Evolutionary conservation across 2,329 filamentous ascomycete genomes (phyloP).

Genomic region (Anthostomella pinea): DNA sequence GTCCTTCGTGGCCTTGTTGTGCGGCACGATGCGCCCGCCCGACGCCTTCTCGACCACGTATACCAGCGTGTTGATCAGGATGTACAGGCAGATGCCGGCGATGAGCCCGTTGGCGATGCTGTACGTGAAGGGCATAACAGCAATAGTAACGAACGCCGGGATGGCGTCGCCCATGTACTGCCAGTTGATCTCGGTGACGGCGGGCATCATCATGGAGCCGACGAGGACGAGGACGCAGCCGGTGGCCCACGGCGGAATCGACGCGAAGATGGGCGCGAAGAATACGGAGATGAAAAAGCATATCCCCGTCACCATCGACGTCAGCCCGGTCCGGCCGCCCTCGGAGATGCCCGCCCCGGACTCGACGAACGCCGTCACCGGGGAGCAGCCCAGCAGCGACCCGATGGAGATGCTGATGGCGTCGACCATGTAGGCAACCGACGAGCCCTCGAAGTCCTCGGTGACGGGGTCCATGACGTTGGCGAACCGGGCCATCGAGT

Average conservation of each 20-base stretch:
- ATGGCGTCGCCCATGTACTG: slow-evolving; percentile 78
- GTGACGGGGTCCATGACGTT: slow-evolving; percentile 77
- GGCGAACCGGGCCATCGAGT: slow-evolving; percentile 85
- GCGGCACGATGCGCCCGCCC: slow-evolving; percentile 68
- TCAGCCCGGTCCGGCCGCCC: slow-evolving; percentile 82
- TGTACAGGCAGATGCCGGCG: slow-evolving; percentile 74
- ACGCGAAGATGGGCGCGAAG: slow-evolving; percentile 87
- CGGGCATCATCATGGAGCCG: slow-evolving; percentile 80
- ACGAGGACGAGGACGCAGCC: slow-evolving; percentile 85
- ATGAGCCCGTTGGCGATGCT: slow-evolving; percentile 85
- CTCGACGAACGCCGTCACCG: slow-evolving; percentile 84
- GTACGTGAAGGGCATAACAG: slow-evolving; percentile 87
- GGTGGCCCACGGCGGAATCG: slow-evolving; percentile 85
- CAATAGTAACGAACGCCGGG: slow-evolving; percentile 80
- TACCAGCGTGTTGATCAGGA: slow-evolving; percentile 68
- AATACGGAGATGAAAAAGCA: slow-evolving; percentile 87
- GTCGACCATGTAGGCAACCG: slow-evolving; percentile 80
- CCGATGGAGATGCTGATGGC: slow-evolving; percentile 77
- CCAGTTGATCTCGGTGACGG: slow-evolving; percentile 86
- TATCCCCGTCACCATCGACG: slow-evolving; percentile 71
- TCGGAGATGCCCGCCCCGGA: slow-evolving; percentile 89
- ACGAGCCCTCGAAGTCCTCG: slow-evolving; percentile 83
- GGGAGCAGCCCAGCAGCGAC: slow-evolving; percentile 71
- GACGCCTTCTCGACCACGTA: slow-evolving; percentile 66
- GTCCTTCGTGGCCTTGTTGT: slow-evolving; percentile 74